Evolutionary conservation across 1,139 yeast species (phyloP).

Genomic region (Magnusiomyces ingens): DNA sequence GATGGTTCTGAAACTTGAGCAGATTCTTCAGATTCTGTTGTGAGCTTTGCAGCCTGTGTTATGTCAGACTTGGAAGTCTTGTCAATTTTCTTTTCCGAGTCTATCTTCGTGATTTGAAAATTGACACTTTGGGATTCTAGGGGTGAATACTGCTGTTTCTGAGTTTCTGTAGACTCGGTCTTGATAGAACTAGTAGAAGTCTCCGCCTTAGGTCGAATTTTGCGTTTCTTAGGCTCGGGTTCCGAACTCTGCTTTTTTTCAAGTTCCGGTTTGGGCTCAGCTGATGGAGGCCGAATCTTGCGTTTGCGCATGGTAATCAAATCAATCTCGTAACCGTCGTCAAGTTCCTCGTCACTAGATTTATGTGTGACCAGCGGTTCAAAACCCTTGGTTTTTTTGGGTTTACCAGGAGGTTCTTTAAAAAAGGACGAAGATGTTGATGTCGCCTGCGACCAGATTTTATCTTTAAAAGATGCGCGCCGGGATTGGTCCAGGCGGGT

Average conservation of each 20-base stretch:
- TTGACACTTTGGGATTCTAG: background rate
- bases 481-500: too few species aligned
- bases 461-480: too few species aligned
- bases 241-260: background rate
- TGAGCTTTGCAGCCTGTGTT: too few species aligned
- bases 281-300: background rate
- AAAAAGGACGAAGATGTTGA: too few species aligned
- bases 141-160: too few species aligned
- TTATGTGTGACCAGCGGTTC: too few species aligned
- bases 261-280: background rate
- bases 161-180: background rate
- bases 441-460: too few species aligned
- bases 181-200: background rate
- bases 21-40: too few species aligned
- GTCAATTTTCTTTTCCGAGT: conserved; percentile 9
- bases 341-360: background rate
- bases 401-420: background rate
- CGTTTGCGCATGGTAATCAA: conserved; percentile 15
- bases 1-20: too few species aligned
- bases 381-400: background rate
- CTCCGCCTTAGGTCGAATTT: background rate
- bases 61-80: background rate
- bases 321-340: conserved; percentile 14
- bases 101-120: conserved; percentile 6
- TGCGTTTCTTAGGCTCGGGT: too few species aligned